phyloP scores from a whole-genome alignment of 805 yeast genomes.

The Kluyveromyces lactis region DNA sequence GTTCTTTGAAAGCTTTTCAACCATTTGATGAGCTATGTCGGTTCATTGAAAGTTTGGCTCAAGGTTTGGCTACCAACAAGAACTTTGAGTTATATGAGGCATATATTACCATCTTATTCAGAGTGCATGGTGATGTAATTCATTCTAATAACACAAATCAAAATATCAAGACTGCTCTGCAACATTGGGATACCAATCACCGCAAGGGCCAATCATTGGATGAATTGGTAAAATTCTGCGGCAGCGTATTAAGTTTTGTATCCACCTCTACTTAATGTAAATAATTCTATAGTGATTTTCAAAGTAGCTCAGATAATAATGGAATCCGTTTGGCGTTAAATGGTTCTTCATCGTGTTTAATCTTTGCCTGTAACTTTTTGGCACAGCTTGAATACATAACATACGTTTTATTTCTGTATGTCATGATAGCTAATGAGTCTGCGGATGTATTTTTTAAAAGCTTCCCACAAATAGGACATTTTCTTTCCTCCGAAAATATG shows the following conservation, averaged over 20 bases:
- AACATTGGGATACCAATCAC: conserved; percentile 41
- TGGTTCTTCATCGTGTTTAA: conserved; percentile 9
- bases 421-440: conserved; percentile 10
- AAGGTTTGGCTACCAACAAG: conserved; percentile 45
- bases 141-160: conserved; percentile 31
- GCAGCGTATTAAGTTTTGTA: conserved; percentile 66
- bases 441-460: conserved; percentile 32
- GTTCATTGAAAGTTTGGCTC: conserved; percentile 60
- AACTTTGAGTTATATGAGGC: conserved; percentile 80
- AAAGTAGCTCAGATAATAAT: neutral
- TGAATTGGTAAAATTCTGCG: conserved; percentile 64
- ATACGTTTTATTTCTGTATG: conserved; percentile 10
- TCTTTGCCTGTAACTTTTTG: conserved; percentile 14
- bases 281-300: neutral
- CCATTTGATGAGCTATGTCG: conserved; percentile 59
- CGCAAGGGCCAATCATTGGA: conserved; percentile 46
- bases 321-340: conserved; percentile 7
- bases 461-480: conserved; percentile 56
- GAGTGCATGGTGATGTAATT: conserved; percentile 77
- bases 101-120: conserved; percentile 63
- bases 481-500: conserved; percentile 34
- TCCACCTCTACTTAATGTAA: conserved; percentile 12
- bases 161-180: conserved; percentile 38
- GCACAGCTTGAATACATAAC: conserved; percentile 24
- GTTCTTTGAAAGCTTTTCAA: conserved; percentile 59